Conservation (phyloP, 2,329 filamentous ascomycete genomes). For the Alternaria sp. region DNA sequence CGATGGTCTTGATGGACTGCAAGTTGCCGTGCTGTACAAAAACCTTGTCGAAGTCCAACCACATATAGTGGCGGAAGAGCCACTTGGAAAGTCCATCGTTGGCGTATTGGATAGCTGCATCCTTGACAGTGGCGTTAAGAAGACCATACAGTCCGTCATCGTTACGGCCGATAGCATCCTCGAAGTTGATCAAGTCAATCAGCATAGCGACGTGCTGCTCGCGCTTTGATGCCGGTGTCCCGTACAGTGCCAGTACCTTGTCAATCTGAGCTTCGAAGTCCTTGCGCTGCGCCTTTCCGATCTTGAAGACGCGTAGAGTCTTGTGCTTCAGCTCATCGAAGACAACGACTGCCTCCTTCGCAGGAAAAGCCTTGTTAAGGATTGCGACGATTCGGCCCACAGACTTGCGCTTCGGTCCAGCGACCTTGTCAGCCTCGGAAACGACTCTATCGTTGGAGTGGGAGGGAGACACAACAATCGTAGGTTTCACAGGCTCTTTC, state of each 20-base stretch:
- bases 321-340: background rate
- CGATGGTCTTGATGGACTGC: background rate
- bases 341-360: background rate
- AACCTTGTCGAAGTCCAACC: background rate
- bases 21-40: background rate
- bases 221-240: background rate
- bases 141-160: background rate
- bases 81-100: background rate
- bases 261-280: background rate
- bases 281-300: background rate
- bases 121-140: background rate
- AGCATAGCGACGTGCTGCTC: background rate
- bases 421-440: background rate
- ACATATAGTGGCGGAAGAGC: background rate
- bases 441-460: background rate
- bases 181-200: background rate
- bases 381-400: background rate
- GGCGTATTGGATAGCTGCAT: background rate
- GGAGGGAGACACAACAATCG: background rate
- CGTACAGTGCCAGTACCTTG: background rate
- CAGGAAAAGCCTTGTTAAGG: background rate
- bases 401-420: background rate
- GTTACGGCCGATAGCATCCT: background rate
- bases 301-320: background rate
- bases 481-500: background rate